These are phyloP conservation scores for Gastrolobium bilobum DNA, from an alignment of 306 rosid species.

Conservation along the genomic window DNA sequence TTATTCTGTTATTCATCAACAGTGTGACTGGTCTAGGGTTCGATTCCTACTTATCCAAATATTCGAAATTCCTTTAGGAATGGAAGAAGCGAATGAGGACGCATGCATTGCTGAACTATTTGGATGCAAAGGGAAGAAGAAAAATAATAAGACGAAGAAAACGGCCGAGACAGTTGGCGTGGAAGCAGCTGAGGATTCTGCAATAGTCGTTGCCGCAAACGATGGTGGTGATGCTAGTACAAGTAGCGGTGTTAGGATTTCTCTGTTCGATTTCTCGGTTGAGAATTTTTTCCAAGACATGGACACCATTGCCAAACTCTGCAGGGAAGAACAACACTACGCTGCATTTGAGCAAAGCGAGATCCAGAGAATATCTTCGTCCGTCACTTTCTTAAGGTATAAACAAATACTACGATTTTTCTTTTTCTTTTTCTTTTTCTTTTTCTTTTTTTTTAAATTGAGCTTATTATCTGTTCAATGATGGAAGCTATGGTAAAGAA, in stretches of 20 bases:
- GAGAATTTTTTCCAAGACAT: conserved; percentile 74
- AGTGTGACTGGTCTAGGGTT: conserved; percentile 38
- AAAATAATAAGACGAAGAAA: conserved; percentile 31
- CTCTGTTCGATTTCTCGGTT: conserved; percentile 65
- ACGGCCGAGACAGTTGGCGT: background rate
- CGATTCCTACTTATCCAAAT: background rate
- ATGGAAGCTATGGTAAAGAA: background rate
- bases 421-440: background rate
- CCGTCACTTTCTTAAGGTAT: conserved; percentile 79
- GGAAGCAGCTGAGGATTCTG: conserved; percentile 26
- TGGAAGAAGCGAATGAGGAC: conserved; percentile 41
- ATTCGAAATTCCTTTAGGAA: background rate
- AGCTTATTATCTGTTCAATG: too few relatives aligned
- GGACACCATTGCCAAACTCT: conserved; percentile 65
- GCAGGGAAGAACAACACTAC: conserved; percentile 59
- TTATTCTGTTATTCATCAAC: too few relatives aligned
- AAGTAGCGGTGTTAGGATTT: conserved; percentile 50
- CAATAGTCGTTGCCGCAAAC: background rate
- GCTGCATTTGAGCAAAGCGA: conserved; percentile 53
- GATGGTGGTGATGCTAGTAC: conserved; percentile 32
- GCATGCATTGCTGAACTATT: conserved; percentile 25
- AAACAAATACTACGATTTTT: background rate
- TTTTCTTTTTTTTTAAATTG: too few relatives aligned
- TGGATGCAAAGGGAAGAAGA: conserved; percentile 43
- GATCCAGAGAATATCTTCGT: conserved; percentile 62